A percentile compares a stretch with the other conserved stretches of the same genome.
These are phyloP conservation scores for Dioscorea zingiberensis DNA, from an alignment of 106 monocot genomes.

Conservation along the genomic window DNA sequence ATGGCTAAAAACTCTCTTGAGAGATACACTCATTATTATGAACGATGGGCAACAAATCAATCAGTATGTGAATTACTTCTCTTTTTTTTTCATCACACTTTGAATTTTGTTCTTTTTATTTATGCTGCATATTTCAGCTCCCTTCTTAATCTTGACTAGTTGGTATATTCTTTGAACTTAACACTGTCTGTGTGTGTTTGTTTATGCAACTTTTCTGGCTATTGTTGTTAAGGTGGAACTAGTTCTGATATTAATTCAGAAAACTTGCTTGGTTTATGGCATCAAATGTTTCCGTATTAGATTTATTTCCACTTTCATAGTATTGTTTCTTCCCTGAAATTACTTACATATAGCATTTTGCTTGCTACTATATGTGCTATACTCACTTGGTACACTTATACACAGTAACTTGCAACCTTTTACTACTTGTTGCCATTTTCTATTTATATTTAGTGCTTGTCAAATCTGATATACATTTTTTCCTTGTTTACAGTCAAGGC, in stretches of 20 bases:
- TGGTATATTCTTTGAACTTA: neutral
- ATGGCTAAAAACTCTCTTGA: conserved; percentile 87
- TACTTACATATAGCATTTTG: neutral
- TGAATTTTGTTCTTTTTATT: neutral
- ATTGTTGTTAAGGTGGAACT: neutral
- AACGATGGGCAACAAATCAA: conserved; percentile 83
- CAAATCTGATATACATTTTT: neutral
- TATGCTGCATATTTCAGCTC: neutral
- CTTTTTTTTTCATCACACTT: neutral
- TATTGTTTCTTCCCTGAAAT: too few species aligned
- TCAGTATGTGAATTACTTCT: conserved; percentile 36
- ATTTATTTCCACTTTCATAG: too few species aligned
- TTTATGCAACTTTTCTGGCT: neutral
- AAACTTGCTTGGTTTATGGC: too few species aligned
- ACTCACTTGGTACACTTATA: neutral
- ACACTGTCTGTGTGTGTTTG: neutral
- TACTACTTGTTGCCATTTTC: neutral
- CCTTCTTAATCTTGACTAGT: neutral
- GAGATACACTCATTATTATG: conserved; percentile 90
- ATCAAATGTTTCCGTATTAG: too few species aligned
- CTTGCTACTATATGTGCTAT: neutral
- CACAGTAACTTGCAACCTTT: neutral
- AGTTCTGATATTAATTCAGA: too few species aligned
- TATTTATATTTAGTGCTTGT: neutral
- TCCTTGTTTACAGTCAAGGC: conserved; percentile 32